Percentiles rank a stretch among this genome's conserved stretches.
Conservation (phyloP, 441 rosid species). For the Adansonia gregorii region DNA sequence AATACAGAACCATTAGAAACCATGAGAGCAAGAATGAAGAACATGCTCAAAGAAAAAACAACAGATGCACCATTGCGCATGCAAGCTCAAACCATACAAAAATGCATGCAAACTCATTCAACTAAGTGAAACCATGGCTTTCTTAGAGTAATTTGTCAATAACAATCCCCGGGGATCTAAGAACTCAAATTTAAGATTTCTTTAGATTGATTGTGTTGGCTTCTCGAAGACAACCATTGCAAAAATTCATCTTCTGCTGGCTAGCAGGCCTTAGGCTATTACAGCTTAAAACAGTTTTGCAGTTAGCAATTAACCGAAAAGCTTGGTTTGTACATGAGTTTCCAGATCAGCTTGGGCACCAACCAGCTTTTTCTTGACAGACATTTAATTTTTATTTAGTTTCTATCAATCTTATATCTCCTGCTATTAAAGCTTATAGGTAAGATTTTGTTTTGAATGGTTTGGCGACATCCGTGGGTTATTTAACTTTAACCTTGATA, state of each 20-base stretch:
- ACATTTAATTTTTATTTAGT: not conserved
- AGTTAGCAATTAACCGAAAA: not conserved
- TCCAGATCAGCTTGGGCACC: not conserved
- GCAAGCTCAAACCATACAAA: not conserved
- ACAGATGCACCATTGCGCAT: not conserved
- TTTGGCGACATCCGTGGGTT: not conserved
- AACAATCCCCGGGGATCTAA: too few species aligned
- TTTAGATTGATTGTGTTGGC: not conserved
- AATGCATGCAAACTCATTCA: not conserved
- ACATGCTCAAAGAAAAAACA: not conserved
- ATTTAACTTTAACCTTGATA: not conserved
- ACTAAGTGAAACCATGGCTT: not conserved
- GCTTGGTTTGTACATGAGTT: not conserved
- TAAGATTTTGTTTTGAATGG: not conserved
- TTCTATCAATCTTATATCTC: not conserved
- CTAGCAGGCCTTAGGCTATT: not conserved
- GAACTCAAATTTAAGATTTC: not conserved
- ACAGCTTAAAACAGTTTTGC: not conserved
- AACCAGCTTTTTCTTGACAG: not conserved
- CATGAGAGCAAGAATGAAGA: not conserved
- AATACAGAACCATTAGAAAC: conserved; percentile 18
- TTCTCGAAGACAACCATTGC: not conserved
- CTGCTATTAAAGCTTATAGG: not conserved
- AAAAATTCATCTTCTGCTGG: not conserved
- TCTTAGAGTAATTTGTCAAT: not conserved